Conservation (phyloP, 768 basidiomycete species). For the Tulasnella sp. region DNA sequence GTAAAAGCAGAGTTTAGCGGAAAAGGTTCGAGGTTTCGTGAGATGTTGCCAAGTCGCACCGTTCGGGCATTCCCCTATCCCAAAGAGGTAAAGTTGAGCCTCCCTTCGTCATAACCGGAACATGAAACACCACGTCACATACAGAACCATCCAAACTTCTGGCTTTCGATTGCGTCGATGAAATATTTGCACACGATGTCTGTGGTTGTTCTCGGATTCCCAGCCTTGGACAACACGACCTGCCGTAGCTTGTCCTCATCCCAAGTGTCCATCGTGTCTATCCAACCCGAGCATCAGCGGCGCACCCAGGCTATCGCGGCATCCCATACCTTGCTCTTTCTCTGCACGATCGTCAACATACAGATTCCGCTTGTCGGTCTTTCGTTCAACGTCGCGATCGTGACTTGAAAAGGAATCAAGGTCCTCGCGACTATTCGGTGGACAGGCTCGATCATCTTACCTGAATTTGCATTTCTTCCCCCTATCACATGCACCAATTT, state of each 20-base stretch:
- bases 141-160: constrained; percentile 97
- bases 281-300: constrained; percentile 12
- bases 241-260: constrained; percentile 85
- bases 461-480: constrained; percentile 92
- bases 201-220: constrained; percentile 86
- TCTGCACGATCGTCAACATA: constrained; percentile 85
- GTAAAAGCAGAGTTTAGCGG: neutral
- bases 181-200: constrained; percentile 99
- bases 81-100: neutral
- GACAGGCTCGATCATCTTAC: neutral
- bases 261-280: constrained; percentile 98
- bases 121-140: constrained; percentile 18
- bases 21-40: neutral
- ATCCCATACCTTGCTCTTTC: constrained; percentile 51
- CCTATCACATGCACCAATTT: constrained; percentile 89
- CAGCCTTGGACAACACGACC: constrained; percentile 82
- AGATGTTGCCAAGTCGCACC: constrained; percentile 34
- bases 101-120: neutral
- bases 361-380: constrained; percentile 91
- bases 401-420: constrained; percentile 42
- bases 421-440: neutral
- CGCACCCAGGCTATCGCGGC: constrained; percentile 23
- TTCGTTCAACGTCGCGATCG: constrained; percentile 77
- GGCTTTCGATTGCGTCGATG: constrained; percentile 88
- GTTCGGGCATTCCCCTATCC: constrained; percentile 60